These are phyloP conservation scores for Mycena metata DNA, from an alignment of 768 basidiomycete genomes.

Conservation along the genomic window DNA sequence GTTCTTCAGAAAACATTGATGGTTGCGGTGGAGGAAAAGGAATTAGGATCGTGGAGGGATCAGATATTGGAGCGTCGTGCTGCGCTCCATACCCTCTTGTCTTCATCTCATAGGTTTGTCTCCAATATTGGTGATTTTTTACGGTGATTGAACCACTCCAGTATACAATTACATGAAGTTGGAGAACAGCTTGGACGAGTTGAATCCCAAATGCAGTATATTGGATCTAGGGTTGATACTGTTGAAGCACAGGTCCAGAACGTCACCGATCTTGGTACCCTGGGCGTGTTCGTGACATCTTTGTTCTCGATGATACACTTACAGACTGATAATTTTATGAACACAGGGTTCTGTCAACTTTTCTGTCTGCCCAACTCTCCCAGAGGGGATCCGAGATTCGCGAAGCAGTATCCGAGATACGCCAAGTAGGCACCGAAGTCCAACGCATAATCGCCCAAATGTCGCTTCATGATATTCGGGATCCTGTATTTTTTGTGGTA, in stretches of 20 bases:
- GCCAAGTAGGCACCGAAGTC: neutral
- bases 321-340: no score
- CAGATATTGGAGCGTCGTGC: neutral
- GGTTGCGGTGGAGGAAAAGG: neutral
- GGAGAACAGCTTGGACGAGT: constrained; percentile 5
- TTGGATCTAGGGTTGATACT: neutral
- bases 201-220: constrained; percentile 7
- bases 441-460: neutral
- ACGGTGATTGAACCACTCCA: neutral
- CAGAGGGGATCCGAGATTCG: neutral
- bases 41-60: neutral
- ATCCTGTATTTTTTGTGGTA: constrained; percentile 10
- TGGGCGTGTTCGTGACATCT: neutral
- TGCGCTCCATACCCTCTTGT: neutral
- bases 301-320: no score
- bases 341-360: neutral
- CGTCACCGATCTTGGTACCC: no score
- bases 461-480: neutral
- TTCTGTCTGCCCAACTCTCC: neutral
- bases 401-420: neutral
- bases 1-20: neutral
- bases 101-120: neutral
- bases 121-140: neutral
- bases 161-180: neutral
- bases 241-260: constrained; percentile 8